A percentile compares a stretch with the other conserved stretches of the same genome.
Conservation (phyloP, 352 stramenopile species). For the Pythium phragmitis region DNA sequence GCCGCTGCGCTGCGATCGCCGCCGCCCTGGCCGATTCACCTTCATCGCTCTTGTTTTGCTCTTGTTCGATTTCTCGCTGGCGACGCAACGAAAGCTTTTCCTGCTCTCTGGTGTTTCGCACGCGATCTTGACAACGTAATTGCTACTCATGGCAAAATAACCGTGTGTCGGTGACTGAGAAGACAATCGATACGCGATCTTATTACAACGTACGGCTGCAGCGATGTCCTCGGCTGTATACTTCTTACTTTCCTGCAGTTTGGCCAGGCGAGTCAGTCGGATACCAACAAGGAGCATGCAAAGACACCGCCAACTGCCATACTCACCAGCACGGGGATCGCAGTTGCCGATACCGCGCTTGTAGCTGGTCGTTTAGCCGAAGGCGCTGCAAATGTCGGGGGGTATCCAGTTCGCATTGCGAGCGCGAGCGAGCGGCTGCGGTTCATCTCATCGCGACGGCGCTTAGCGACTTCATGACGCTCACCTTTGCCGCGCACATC, state of each 20-base stretch:
- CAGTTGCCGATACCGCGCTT: not conserved
- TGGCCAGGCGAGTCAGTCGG: not conserved
- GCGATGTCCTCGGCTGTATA: conserved; percentile 21
- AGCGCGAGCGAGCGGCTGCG: conserved; percentile 45
- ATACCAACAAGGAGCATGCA: not conserved
- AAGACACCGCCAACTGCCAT: not conserved
- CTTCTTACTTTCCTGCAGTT: conserved; percentile 19
- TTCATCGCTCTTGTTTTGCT: conserved; percentile 36
- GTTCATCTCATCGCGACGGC: conserved; percentile 46
- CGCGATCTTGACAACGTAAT: conserved; percentile 49
- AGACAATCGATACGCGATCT: not conserved
- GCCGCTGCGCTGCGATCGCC: conserved; percentile 40
- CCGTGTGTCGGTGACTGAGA: not conserved
- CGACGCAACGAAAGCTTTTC: conserved; percentile 24
- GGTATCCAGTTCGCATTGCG: conserved; percentile 45
- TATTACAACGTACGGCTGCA: conserved; percentile 18
- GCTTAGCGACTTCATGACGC: conserved; percentile 53
- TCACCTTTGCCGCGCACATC: conserved; percentile 32
- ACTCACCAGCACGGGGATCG: not conserved
- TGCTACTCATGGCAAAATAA: conserved; percentile 28
- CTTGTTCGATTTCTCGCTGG: conserved; percentile 32
- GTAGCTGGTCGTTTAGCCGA: conserved; percentile 10
- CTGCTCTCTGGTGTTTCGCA: conserved; percentile 43
- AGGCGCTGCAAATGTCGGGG: conserved; percentile 30
- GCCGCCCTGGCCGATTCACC: conserved; percentile 33